Base-by-base conservation (phyloP, 108 stramenopile genomes). In the Fragilariopsis cylindrus region DNA sequence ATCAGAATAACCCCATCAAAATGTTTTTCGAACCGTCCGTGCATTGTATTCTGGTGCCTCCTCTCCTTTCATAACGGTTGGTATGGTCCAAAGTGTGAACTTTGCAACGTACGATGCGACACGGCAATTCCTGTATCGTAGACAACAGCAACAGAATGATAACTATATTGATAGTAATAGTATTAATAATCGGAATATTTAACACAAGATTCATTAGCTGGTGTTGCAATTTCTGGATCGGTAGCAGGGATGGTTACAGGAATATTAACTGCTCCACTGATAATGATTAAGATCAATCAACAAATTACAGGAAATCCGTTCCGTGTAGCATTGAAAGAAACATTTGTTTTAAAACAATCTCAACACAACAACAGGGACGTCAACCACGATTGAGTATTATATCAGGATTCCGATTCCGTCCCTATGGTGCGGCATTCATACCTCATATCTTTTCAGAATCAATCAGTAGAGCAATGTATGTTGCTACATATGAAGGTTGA, bases 91-190 rank as follows among this genome's bases (percentile, higher is more conserved):
- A 68, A 81, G 81, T 49, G 42, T 91, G 13, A 94, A 90, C 77
- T 94, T 94, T 78, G 80, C 88, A 9, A 70, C 82, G 11, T 94
- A 91, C 69, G 92, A 94, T 74, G 77, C 87, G 5, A 74, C 78
- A 11, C 73, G 92, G 63, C 57, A 89, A 54, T 55, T 82, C 5
- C 76, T 94, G 67, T 63, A 63, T n/a, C 43, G 43, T 43, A 42
- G 8, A 16, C 58, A 60, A 9, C 62, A 41, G 13, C 65, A 86
- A 63, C 49, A 44, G 19, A 46, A 49, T 39, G 62, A 74, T 13
- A 63, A 68, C 30, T 30, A 41, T 65, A 74, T 67, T 44, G 48
- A 49, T 16, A 66, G 65, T 11, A 15, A 3, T 7, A 7, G 7
- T 41, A 39, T 8, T n/a, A 53, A 50, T 48, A 48, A 71, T 48